Evolutionary conservation across 495 filamentous ascomycete species (phyloP), one percentile per base, ranked within the genome.

Genomic region (Immersiella caudata): DNA sequence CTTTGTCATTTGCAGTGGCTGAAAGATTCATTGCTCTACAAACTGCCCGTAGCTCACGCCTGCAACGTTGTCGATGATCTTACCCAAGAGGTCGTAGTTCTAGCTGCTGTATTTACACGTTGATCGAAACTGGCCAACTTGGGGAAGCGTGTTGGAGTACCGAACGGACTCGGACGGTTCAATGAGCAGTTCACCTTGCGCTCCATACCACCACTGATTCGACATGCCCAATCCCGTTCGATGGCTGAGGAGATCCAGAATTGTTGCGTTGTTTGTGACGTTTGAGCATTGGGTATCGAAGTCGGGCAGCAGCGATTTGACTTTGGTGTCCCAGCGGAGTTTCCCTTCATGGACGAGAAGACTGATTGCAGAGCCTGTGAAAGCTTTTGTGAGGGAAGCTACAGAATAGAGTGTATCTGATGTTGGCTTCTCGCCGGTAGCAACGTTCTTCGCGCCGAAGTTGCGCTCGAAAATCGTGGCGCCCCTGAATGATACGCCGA

Each of bases 361-460:
- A 46, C 60, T 46, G 35, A 62, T 62, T 20, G 60, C 60, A n/a
- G 35, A 50, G 9, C 35, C 60, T 14, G 60, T 56, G n/a, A 66
- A 66, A 12, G 55, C 46, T 22, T 60, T 66, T 8, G 55, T 66
- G 21, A 66, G 40, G 14, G 64, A 60, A 1, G 35, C 64, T 14
- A 66, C 57, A 18, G 54, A 27, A 24, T 66, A 66, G 6, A 60
- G 21, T 8, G 64, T 66, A 20, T 66, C n/a, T 8, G 64, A 62
- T 2, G 40, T 46, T 46, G 40, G 40, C 40, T 12, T 12, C 40
- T 46, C 40, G 5, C 14, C 14, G 6, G 40, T 46, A 2, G 11
- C 16, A 12, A 46, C 14, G 16, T 46, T 18, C 11, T 46, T 46
- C 5, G 14, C 40, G 40, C 40, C 40, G 2, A 46, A 18, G 40